Evolutionary conservation across 352 stramenopile species (phyloP).

Genomic region (Phytophthora crassamura): DNA sequence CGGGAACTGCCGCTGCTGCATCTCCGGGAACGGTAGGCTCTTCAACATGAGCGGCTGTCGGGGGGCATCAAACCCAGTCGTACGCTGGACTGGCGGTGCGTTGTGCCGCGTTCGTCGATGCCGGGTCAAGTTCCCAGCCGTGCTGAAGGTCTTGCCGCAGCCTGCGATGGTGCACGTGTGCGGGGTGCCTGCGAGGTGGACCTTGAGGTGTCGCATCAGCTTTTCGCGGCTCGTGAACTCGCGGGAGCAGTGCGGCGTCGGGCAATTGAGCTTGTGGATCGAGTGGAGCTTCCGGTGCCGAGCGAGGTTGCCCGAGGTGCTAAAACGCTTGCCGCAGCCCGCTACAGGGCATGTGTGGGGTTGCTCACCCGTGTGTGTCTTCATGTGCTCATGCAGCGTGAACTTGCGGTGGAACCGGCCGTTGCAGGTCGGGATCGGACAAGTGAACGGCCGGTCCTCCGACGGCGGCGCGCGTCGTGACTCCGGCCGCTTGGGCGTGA

Average conservation of each 20-base stretch:
- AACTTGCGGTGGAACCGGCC: slow-evolving; percentile 76
- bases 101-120: slow-evolving; percentile 64
- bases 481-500: slow-evolving; percentile 14
- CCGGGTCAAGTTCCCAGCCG: slow-evolving; percentile 61
- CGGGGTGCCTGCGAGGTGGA: slow-evolving; percentile 54
- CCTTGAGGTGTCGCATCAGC: slow-evolving; percentile 56
- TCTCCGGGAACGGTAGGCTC: slow-evolving; percentile 24
- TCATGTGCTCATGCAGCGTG: slow-evolving; percentile 76
- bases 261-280: slow-evolving; percentile 55
- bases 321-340: slow-evolving; percentile 73
- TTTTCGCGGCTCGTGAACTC: slow-evolving; percentile 61
- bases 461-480: slow-evolving; percentile 31
- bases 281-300: slow-evolving; percentile 69
- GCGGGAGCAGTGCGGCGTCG: slow-evolving; percentile 49
- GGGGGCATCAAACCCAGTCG: slow-evolving; percentile 4
- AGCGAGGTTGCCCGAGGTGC: slow-evolving; percentile 76
- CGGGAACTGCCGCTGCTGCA: slow-evolving; percentile 28
- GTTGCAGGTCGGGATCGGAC: slow-evolving; percentile 52
- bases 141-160: slow-evolving; percentile 68
- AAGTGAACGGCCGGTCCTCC: slow-evolving; percentile 54
- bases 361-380: slow-evolving; percentile 83
- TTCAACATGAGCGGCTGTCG: slow-evolving; percentile 29
- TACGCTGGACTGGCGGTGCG: slow-evolving; percentile 8
- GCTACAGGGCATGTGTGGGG: slow-evolving; percentile 62
- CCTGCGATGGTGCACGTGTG: slow-evolving; percentile 59